Base-by-base conservation (phyloP, 768 basidiomycete species). In the Candolleomyces eurysporus region DNA sequence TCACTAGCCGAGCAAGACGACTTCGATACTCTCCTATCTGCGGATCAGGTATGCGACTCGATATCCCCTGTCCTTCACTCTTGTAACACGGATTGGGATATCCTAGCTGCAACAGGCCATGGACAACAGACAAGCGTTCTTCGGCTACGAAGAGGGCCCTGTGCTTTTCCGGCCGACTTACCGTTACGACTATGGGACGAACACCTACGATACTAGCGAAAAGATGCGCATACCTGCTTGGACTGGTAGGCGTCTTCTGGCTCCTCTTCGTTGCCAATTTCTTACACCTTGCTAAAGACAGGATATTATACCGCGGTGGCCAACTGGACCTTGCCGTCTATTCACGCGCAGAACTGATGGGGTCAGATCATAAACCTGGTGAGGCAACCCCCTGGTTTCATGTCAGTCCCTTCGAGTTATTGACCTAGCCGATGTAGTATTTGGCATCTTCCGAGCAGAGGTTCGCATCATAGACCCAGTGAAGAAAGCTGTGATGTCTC, bases 331-430 rank as follows among this genome's bases (percentile, higher is more conserved):
- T 95, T 50, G 78, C 84, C 0, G 82, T 86, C 9, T 99, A 99
- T 72, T 87, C 88, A 19, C 81, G 94, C 61, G 90, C 92, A 7
- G 93, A 96, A 66, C 75, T 99, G 60, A 81, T 79, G 68, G 86
- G 91, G n/a, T 99, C 97, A 6, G 97, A 99, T 76, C 97, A 99
- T 71, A 88, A 90, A 69, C 97, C 97, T 71, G 92, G 94, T 89
- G 63, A 57, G 36, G 36, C 36, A 11, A 32, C 32, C 32, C 9
- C 9, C 76, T 64, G 55, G 22, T 57, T 39, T 45, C 26, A 48
- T 56, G n/a, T 40, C 19, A 61, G 21, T 61, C 40, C 22, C 31
- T 30, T 46, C 11, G n/a, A 16, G 45, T 51, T 60, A 57, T 10
- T 46, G 36, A 61, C 11, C 48, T 58, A 19, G 19, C 14, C 61